Percentiles rank a stretch among this genome's conserved stretches.
These are phyloP conservation scores for Murraya koenigii DNA, from an alignment of 345 rosid genomes.

Conservation along the genomic window DNA sequence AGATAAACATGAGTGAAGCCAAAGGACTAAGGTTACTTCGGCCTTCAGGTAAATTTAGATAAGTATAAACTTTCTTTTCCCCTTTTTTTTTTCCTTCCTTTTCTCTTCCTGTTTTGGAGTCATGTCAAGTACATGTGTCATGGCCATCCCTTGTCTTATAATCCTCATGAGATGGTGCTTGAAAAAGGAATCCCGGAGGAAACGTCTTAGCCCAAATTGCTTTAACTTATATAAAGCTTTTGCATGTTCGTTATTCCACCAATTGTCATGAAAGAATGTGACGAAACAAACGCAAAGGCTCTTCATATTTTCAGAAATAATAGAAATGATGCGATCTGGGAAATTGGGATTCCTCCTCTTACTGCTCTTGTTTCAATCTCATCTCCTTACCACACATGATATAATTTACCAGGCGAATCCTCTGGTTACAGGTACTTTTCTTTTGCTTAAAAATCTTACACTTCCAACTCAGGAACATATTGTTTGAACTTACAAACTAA, in stretches of 20 bases:
- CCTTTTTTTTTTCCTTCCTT: no score
- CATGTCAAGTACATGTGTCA: no score
- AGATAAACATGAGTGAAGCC: no score
- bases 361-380: slow-evolving; percentile 12
- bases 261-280: background rate
- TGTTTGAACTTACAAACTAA: background rate
- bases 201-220: background rate
- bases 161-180: no score
- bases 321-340: slow-evolving; percentile 18
- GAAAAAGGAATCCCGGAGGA: no score
- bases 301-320: background rate
- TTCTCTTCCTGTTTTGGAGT: no score
- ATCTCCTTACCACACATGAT: slow-evolving; percentile 1
- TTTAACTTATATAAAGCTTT: no score
- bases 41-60: no score
- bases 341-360: background rate
- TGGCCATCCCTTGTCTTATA: no score
- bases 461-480: background rate
- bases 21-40: no score
- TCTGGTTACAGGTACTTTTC: background rate
- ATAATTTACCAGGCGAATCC: background rate
- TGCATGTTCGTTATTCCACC: background rate
- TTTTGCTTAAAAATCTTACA: background rate
- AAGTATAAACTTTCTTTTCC: no score
- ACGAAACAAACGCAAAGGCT: background rate